These are phyloP conservation scores for Geoglossum glabrum DNA, from an alignment of 495 filamentous ascomycete genomes.

Conservation along the genomic window DNA sequence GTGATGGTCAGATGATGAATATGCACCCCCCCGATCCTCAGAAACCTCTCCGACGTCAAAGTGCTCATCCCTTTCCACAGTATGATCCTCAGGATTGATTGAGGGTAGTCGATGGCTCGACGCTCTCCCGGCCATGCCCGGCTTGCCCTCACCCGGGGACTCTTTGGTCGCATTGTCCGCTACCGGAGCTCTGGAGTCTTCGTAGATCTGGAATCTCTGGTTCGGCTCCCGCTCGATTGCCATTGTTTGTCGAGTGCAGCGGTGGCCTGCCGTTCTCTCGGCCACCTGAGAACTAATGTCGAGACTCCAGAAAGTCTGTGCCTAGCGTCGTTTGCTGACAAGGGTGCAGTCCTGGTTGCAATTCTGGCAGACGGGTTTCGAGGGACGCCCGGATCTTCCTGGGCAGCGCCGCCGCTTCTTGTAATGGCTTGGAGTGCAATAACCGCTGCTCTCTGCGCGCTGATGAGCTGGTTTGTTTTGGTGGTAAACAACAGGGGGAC, in stretches of 20 bases:
- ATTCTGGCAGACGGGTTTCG: too few species aligned
- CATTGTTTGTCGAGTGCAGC: not conserved
- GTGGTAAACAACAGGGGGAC: not conserved
- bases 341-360: not conserved
- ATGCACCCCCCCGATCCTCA: not conserved
- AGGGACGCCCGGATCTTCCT: not conserved
- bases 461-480: not conserved
- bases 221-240: not conserved
- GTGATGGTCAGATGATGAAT: not conserved
- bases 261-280: not conserved
- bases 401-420: not conserved
- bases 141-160: not conserved
- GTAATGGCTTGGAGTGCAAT: not conserved
- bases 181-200: not conserved
- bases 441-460: not conserved
- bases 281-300: not conserved
- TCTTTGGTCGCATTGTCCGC: not conserved
- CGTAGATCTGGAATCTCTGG: not conserved
- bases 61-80: not conserved
- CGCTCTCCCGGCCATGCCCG: not conserved
- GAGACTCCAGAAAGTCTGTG: not conserved
- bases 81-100: not conserved
- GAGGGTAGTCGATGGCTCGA: not conserved
- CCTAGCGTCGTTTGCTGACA: not conserved
- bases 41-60: not conserved